Evolutionary conservation across 106 monocot species (phyloP).

Genomic region (Apostasia ramifera): DNA sequence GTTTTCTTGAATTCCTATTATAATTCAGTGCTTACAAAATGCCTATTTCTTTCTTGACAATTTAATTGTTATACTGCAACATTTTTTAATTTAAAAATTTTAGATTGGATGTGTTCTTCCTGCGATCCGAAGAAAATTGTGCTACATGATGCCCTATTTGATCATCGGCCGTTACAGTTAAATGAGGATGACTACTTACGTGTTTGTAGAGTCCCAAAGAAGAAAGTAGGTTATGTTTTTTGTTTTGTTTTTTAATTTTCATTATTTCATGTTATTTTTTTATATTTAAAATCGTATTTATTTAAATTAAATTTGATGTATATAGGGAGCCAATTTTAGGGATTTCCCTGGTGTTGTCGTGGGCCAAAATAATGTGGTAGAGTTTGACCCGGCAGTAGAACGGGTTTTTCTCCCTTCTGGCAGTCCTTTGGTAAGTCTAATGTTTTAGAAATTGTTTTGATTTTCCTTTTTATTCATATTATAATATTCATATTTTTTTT

Average conservation of each 20-base stretch:
- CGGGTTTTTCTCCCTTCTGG: constrained; percentile 19
- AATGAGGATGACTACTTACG: constrained; percentile 22
- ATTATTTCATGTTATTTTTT: not conserved
- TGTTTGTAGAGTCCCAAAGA: constrained; percentile 14
- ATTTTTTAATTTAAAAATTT: not conserved
- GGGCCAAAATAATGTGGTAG: constrained; percentile 12
- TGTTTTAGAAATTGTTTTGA: not conserved
- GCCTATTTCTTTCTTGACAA: too few species aligned
- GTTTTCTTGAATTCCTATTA: too few species aligned
- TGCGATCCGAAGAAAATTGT: not conserved
- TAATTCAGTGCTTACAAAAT: too few species aligned
- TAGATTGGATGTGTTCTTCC: not conserved
- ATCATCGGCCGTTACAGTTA: constrained; percentile 17
- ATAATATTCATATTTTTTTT: not conserved
- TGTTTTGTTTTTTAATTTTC: not conserved
- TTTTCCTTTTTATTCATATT: not conserved
- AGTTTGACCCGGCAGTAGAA: constrained; percentile 14
- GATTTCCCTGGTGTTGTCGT: constrained; percentile 17
- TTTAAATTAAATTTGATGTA: not conserved
- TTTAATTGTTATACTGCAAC: too few species aligned
- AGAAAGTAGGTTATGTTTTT: constrained; percentile 5
- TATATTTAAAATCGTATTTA: not conserved
- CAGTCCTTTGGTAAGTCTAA: constrained; percentile 14
- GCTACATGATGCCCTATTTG: constrained; percentile 5
- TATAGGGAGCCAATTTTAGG: constrained; percentile 25